These are phyloP conservation scores for Teratosphaeria epicoccoides DNA, from an alignment of 2,329 filamentous ascomycete genomes.

Conservation along the genomic window DNA sequence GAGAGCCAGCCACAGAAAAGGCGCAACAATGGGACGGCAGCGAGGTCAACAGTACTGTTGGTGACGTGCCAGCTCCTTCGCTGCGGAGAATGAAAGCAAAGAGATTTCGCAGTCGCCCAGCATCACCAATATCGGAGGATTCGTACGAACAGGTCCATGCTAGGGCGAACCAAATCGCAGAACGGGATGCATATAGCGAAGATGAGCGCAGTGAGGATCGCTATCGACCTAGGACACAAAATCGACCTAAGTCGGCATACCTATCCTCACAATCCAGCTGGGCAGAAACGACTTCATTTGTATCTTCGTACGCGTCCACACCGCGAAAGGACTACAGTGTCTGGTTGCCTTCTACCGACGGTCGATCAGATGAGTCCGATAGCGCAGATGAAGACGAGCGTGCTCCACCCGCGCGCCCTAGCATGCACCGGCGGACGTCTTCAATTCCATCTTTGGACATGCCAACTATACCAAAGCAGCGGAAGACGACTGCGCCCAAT, in stretches of 20 bases:
- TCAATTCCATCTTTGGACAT: slow-evolving; percentile 38
- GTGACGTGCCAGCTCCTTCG: slow-evolving; percentile 10
- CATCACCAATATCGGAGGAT: slow-evolving; percentile 8
- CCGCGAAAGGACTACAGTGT: slow-evolving; percentile 35
- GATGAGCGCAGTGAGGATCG: slow-evolving; percentile 1
- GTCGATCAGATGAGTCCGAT: slow-evolving; percentile 20
- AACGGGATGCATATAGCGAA: slow-evolving; percentile 5
- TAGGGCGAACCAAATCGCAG: slow-evolving; percentile 2
- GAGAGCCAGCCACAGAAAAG: slow-evolving; percentile 42
- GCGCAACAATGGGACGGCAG: slow-evolving; percentile 37
- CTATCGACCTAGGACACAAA: slow-evolving; percentile 2
- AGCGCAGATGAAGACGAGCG: slow-evolving; percentile 19
- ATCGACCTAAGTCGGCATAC: slow-evolving; percentile 12
- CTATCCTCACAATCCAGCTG: slow-evolving; percentile 10
- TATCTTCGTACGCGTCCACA: slow-evolving; percentile 2
- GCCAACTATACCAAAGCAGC: slow-evolving; percentile 35
- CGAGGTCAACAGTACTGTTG: slow-evolving; percentile 25
- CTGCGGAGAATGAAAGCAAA: slow-evolving; percentile 15
- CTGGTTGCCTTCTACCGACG: slow-evolving; percentile 37
- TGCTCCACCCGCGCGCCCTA: slow-evolving; percentile 19
- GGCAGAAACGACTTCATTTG: slow-evolving; percentile 18
- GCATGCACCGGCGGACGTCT: slow-evolving; percentile 35
- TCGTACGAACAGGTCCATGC: slow-evolving; percentile 9
- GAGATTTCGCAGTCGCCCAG: slow-evolving; percentile 12
- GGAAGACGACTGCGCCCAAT: slow-evolving; percentile 31